These are phyloP conservation scores for Knufia fluminis DNA, from an alignment of 2,329 filamentous ascomycete genomes.

Conservation along the genomic window DNA sequence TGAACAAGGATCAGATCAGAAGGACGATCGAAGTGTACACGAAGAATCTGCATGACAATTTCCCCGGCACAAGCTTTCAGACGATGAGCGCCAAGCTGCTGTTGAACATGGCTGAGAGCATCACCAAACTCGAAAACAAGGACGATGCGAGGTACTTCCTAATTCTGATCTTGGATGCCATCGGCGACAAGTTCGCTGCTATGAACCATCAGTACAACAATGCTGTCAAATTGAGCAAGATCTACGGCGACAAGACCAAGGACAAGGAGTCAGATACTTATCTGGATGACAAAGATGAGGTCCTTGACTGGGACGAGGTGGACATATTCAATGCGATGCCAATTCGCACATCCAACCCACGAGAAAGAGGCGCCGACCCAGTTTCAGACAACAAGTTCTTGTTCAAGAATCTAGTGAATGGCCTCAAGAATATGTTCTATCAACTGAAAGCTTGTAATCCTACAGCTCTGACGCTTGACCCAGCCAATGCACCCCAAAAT, in stretches of 20 bases:
- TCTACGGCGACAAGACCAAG: conserved; percentile 56
- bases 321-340: conserved; percentile 95
- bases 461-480: conserved; percentile 57
- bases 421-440: conserved; percentile 92
- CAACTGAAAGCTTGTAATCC: conserved; percentile 87
- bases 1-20: conserved; percentile 82
- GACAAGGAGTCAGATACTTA: conserved; percentile 67
- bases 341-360: conserved; percentile 87
- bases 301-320: conserved; percentile 93
- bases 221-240: conserved; percentile 81
- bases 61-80: conserved; percentile 96
- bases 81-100: conserved; percentile 98
- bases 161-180: conserved; percentile 95
- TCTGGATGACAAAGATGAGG: conserved; percentile 68
- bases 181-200: conserved; percentile 92
- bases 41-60: conserved; percentile 86
- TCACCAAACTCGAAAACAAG: conserved; percentile 87
- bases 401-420: conserved; percentile 92
- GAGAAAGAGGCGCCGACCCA: conserved; percentile 80
- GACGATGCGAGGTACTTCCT: conserved; percentile 89
- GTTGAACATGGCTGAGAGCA: conserved; percentile 96
- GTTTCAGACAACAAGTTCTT: conserved; percentile 96
- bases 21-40: conserved; percentile 97
- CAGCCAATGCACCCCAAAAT: conserved; percentile 69
- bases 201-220: conserved; percentile 98